A percentile compares a stretch with the other conserved stretches of the same genome.
These are phyloP conservation scores for Heliamphora pulchella DNA, from an alignment of 179 eudicot species.

Conservation along the genomic window DNA sequence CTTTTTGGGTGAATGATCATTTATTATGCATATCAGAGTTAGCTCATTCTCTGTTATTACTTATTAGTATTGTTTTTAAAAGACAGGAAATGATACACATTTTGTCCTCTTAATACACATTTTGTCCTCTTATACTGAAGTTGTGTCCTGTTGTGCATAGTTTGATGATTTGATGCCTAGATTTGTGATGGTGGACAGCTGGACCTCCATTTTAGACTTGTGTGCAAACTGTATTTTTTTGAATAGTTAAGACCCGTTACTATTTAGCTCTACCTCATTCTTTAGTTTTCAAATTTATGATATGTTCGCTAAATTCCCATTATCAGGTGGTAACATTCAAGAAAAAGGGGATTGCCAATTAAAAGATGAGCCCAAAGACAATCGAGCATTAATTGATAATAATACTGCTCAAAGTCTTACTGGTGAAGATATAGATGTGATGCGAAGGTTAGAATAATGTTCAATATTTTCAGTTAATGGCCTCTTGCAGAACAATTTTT, in stretches of 20 bases:
- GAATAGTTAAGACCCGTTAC: neutral
- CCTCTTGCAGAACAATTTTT: conserved; percentile 9
- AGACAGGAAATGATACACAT: neutral
- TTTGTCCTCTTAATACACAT: too few species aligned
- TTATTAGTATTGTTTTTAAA: neutral
- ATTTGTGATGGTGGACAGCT: neutral
- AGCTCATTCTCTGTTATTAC: neutral
- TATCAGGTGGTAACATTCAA: conserved; percentile 30
- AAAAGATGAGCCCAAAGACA: conserved; percentile 61
- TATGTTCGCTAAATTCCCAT: conserved; percentile 13
- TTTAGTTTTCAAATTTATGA: neutral
- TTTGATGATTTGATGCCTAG: neutral
- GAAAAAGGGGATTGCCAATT: conserved; percentile 35
- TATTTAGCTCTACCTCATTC: neutral
- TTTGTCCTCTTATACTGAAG: neutral
- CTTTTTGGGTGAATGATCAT: neutral
- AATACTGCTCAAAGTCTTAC: conserved; percentile 87
- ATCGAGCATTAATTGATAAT: conserved; percentile 76
- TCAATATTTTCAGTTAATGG: neutral
- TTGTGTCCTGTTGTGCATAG: neutral
- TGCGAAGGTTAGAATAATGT: conserved; percentile 53
- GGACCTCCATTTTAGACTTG: neutral
- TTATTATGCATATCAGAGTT: neutral
- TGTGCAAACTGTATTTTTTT: neutral
- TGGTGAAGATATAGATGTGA: conserved; percentile 78